Conservation (phyloP, 2,329 filamentous ascomycete species). For the Clonostachys chloroleuca region DNA sequence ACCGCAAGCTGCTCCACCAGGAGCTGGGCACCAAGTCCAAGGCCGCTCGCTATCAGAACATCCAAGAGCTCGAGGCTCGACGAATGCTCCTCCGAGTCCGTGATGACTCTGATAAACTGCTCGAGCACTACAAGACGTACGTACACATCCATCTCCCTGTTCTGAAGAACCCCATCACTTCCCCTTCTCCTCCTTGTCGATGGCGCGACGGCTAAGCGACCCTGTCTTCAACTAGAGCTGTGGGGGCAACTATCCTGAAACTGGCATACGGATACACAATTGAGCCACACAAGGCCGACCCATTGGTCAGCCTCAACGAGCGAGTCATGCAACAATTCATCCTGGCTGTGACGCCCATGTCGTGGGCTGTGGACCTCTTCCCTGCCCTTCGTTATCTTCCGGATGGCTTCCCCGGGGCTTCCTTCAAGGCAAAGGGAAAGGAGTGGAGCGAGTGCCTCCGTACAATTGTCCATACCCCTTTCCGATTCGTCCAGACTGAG, state of each 20-base stretch:
- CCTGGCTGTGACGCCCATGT: constrained; percentile 7
- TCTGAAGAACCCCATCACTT: not conserved
- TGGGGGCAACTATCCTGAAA: constrained; percentile 8
- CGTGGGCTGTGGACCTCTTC: constrained; percentile 15
- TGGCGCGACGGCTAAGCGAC: not conserved
- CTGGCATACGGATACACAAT: constrained; percentile 12
- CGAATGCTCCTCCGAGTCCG: constrained; percentile 13
- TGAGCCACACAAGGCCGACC: constrained; percentile 9
- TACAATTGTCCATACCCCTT: constrained; percentile 9
- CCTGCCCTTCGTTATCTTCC: constrained; percentile 12
- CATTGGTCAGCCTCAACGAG: constrained; percentile 11
- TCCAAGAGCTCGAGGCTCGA: constrained; percentile 17
- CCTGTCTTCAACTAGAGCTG: constrained; percentile 9
- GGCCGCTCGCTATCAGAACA: constrained; percentile 5
- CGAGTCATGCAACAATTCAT: constrained; percentile 11
- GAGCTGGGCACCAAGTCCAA: constrained; percentile 14
- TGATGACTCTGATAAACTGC: constrained; percentile 9
- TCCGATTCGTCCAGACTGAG: constrained; percentile 10
- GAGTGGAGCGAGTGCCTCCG: constrained; percentile 9
- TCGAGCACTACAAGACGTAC: constrained; percentile 17
- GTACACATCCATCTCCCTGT: not conserved
- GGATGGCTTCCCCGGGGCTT: constrained; percentile 10
- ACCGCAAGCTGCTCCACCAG: constrained; percentile 19
- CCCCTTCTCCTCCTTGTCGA: not conserved
- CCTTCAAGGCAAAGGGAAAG: constrained; percentile 10